phyloP scores from a whole-genome alignment of 139 green algal genomes.

The Chlamydomonas incerta region DNA sequence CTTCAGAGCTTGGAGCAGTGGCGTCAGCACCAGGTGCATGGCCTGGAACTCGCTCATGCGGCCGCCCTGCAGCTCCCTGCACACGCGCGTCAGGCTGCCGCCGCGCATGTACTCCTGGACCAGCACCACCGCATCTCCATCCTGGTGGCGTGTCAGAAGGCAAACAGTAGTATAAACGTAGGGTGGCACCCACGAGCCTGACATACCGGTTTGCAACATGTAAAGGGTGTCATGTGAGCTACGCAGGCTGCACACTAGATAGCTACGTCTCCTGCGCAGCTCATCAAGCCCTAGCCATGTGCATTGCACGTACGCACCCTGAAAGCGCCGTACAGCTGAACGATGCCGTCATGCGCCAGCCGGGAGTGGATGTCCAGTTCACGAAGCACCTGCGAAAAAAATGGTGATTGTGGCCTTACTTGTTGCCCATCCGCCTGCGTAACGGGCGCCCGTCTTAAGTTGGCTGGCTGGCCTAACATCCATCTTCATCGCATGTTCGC shows the following conservation, averaged over 20 bases:
- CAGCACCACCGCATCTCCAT: constrained; percentile 48
- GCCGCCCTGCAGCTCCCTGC: constrained; percentile 37
- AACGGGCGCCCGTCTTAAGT: too few relatives aligned
- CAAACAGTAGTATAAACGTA: too few relatives aligned
- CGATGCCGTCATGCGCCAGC: constrained; percentile 45
- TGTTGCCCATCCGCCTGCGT: too few relatives aligned
- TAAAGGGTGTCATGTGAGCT: too few relatives aligned
- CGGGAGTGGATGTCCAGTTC: constrained; percentile 48
- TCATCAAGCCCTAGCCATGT: too few relatives aligned
- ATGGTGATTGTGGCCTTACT: too few relatives aligned
- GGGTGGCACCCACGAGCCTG: too few relatives aligned
- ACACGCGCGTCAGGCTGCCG: constrained; percentile 40
- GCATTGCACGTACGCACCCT: constrained; percentile 4
- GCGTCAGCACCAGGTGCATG: constrained; percentile 57
- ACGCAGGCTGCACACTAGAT: too few relatives aligned
- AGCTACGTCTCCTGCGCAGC: too few relatives aligned
- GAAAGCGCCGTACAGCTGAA: constrained; percentile 50
- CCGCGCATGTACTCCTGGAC: constrained; percentile 53
- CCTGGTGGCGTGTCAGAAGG: constrained; percentile 28
- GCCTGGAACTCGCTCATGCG: constrained; percentile 53
- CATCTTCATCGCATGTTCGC: too few relatives aligned
- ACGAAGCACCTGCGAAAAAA: constrained; percentile 30
- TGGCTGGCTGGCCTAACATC: too few relatives aligned
- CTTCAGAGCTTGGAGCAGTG: constrained; percentile 52
- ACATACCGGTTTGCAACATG: too few relatives aligned